Percentiles rank a stretch among this genome's conserved stretches.
Conservation (phyloP, 768 basidiomycete species). For the Pleurotus djamor region DNA sequence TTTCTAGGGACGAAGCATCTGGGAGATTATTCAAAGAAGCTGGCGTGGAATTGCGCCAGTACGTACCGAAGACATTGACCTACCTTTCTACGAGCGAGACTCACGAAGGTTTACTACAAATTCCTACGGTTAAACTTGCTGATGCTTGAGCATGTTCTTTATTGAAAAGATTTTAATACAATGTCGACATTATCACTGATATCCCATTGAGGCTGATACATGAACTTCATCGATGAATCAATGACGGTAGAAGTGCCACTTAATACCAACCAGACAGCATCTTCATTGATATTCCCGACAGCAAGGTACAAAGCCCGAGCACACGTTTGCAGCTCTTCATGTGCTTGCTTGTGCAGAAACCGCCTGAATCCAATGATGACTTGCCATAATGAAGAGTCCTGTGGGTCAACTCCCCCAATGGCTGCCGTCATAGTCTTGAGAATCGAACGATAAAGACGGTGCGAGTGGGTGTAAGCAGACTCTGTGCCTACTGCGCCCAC, state of each 20-base stretch:
- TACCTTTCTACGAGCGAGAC: slow-evolving; percentile 20
- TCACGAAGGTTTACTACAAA: slow-evolving; percentile 16
- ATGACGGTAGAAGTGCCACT: slow-evolving; percentile 45
- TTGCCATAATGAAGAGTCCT: slow-evolving; percentile 79
- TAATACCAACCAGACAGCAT: slow-evolving; percentile 84
- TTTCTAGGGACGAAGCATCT: slow-evolving; percentile 78
- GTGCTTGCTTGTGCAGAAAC: slow-evolving; percentile 65
- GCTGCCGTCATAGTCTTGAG: slow-evolving; percentile 72
- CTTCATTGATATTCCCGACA: slow-evolving; percentile 62
- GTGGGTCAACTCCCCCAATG: slow-evolving; percentile 62
- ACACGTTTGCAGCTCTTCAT: slow-evolving; percentile 71
- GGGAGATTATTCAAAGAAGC: slow-evolving; percentile 77
- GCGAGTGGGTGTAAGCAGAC: slow-evolving; percentile 78
- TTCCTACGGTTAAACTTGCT: slow-evolving; percentile 10
- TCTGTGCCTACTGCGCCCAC: slow-evolving; percentile 53
- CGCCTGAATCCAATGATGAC: slow-evolving; percentile 72
- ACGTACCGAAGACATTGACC: slow-evolving; percentile 44
- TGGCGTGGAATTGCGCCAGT: slow-evolving; percentile 76
- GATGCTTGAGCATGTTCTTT: neutral
- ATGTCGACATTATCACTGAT: slow-evolving; percentile 42
- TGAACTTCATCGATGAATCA: slow-evolving; percentile 42
- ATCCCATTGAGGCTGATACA: slow-evolving; percentile 62
- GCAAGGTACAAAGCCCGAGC: slow-evolving; percentile 66
- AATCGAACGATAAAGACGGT: slow-evolving; percentile 77
- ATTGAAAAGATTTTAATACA: slow-evolving; percentile 22